Base-by-base conservation (phyloP, 371 early-diverging fungal genomes). In the Entomophthora muscae region DNA sequence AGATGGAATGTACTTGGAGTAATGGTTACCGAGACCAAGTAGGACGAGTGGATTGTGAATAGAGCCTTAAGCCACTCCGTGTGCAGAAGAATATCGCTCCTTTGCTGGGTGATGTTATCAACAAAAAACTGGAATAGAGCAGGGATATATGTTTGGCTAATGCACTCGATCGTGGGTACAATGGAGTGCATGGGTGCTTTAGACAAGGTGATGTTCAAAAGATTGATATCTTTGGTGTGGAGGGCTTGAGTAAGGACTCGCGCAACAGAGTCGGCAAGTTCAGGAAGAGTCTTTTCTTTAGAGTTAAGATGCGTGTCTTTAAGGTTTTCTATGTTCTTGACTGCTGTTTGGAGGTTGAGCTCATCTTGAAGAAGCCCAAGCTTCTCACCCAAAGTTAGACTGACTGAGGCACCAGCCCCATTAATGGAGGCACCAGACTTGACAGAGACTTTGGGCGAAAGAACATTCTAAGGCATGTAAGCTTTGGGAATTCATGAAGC, bases 221-320 rank as follows among this genome's bases (percentile, higher is more conserved):
- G 42, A 30, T 61, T 21, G 61, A 17, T 23, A 30, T 61, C 61
- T n/a, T 51, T 61, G 27, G 61, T 30, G n/a, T 61, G 61, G 2
- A 61, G n/a, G 17, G 61, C 61, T 61, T 61, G 61, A 10, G 21
- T n/a, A 21, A 61, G 23, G 21, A 61, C 28, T 42, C 42, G 31
- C 17, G 61, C 33, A 3, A 61, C 61, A 22, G 61, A 61, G 22
- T 61, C 61, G 10, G 31, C 30, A 7, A 61, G 17, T 12, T 17
- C 42, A 61, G 61, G 61, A 7, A 61, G 21, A 26, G 21, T 22
- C 56, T 55, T 55, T 7, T 7, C 26, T 22, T 55, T 17, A n/a
- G n/a, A n/a, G 12, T 55, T 22, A 17, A 42, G 42, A 42, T 17
- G 10, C 10, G 5, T 42, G 42, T 5, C 42, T 42, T 42, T 5